Base-by-base conservation (phyloP, 495 filamentous ascomycete species). In the Daldinia caldariorum region DNA sequence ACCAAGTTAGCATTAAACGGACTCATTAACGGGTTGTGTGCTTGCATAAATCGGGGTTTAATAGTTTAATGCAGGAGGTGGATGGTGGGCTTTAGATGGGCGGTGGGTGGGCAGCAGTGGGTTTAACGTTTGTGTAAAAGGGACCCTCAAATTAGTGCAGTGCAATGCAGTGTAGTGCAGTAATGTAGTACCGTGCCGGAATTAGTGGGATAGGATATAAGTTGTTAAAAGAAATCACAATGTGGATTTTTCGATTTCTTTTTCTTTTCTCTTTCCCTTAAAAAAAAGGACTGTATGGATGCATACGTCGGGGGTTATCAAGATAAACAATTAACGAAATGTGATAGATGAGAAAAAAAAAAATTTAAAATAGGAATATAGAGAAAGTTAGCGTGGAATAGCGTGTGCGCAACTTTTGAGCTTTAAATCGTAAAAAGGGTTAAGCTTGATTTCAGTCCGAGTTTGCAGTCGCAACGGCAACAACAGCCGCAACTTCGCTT, bases 41-140 rank as follows among this genome's bases (percentile, higher is more conserved):
- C 55, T 58, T 69, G 73, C 63, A 70, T 66, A 66, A 65, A 68
- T 4, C 9, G 34, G 14, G 26, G 6, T 14, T 32, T 26, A 22
- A 56, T 37, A 35, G 53, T 70, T 59, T 65, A 60, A 37, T 64
- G 71, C 71, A 67, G 59, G 55, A 32, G 34, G 9, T 35, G 6
- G 34, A 7, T 7, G 6, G 9, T 7, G 5, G 37, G 55, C 18
- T 16, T 26, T 34, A 58, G 22, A 29, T 22, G 4, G 62, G 16
- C 13, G 3, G 14, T 4, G 29, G 10, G n/a, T 3, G 2, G 56
- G 22, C 18, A 47, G 20, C 43, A 58, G 38, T 59, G 37, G 38
- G 54, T 20, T 34, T 43, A 58, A 55, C 2, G 13, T 29, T 14
- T n/a, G n/a, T n/a, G n/a, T 29, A 5, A 37, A 22, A 29, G 6